Evolutionary conservation across 2,329 filamentous ascomycete species (phyloP).

Genomic region (Monosporascus sp.): DNA sequence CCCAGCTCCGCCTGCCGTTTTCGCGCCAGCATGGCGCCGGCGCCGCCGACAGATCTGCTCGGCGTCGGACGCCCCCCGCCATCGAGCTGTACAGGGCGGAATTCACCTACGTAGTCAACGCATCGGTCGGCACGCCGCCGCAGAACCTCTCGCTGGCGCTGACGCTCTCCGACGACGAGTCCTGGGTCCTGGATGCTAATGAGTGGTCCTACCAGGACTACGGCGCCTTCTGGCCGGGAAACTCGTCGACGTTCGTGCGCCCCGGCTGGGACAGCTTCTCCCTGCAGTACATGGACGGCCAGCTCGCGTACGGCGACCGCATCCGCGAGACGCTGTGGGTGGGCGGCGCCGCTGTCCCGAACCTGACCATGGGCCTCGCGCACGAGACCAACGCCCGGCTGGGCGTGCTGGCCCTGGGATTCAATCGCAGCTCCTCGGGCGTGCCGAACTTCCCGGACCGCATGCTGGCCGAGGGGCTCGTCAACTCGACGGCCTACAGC

Average conservation of each 20-base stretch:
- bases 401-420: conserved; percentile 24
- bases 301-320: conserved; percentile 14
- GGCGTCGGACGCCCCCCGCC: conserved; percentile 1
- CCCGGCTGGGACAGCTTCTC: conserved; percentile 7
- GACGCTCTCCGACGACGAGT: conserved; percentile 16
- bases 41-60: not conserved
- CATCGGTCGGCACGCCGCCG: conserved; percentile 14
- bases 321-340: conserved; percentile 23
- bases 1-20: conserved; percentile 8
- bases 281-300: conserved; percentile 5
- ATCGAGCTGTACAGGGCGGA: not conserved
- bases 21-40: not conserved
- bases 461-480: conserved; percentile 19
- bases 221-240: conserved; percentile 18
- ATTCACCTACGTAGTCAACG: conserved; percentile 5
- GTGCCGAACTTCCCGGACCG: conserved; percentile 18
- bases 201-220: conserved; percentile 6
- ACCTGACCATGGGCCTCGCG: conserved; percentile 24
- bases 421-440: conserved; percentile 13
- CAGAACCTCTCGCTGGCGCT: conserved; percentile 23
- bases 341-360: conserved; percentile 17
- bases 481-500: conserved; percentile 24
- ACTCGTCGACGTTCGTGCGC: conserved; percentile 14
- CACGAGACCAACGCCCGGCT: conserved; percentile 8
- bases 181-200: conserved; percentile 22